Evolutionary conservation across 768 basidiomycete species (phyloP), one percentile per base, ranked within the genome.

Genomic region (Pleurotus eryngii): DNA sequence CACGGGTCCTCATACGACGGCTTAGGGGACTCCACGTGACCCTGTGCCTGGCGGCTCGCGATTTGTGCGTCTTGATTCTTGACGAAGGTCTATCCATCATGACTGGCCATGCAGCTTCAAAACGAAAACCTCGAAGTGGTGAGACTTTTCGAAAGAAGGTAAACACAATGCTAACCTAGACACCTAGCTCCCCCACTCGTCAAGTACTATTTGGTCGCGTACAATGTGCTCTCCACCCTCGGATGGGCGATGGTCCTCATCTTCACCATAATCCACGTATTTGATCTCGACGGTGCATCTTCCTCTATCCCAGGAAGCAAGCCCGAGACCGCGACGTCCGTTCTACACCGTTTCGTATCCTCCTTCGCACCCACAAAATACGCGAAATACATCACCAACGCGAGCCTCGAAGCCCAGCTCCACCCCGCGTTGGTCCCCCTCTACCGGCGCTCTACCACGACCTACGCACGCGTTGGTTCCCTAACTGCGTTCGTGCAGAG

Each of bases 171-270:
- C 46, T 48, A 8, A 48, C 46, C 46, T 26, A 4, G 30, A n/a
- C 8, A 5, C 22, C 7, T 38, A 54, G 40, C 48, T 30, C 46
- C 63, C 7, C 50, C 65, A 0, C 56, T 67, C 20, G 65, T 79
- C 49, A 80, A 75, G 58, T 74, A 72, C 68, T 97, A 96, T 74
- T 80, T 98, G 3, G 63, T 90, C 56, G 68, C 74, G 0, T 98
- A 95, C 80, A 97, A 98, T 73, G 63, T 80, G 60, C 64, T 86
- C 37, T 94, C 92, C 0, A 76, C 87, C 0, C 47, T 84, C 12
- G 88, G 86, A 46, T 98, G 95, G 95, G 69, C 70, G 0, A 83
- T 83, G 70, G 72, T 96, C 59, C 85, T 96, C 63, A 58, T 76
- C 65, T 67, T 75, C 49, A 82, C 83, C 56, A 55, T 85, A 61